These are phyloP conservation scores for Exidia glandulosa DNA, from an alignment of 768 basidiomycete species.

Conservation along the genomic window DNA sequence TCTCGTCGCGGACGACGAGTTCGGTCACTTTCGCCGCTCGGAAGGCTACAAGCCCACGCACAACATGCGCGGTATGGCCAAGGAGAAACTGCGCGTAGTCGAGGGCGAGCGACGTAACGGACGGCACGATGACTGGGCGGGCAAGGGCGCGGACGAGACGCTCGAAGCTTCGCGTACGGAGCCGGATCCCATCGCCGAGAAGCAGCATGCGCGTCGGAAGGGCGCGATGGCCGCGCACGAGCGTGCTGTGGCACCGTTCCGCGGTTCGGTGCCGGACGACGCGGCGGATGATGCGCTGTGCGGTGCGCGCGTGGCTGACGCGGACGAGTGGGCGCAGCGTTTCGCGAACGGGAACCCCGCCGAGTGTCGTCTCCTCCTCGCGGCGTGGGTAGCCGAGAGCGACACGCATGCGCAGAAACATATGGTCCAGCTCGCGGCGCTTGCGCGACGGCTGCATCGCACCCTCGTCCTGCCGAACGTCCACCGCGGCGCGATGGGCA, in stretches of 20 bases:
- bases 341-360: conserved; percentile 4
- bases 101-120: neutral
- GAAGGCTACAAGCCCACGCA: neutral
- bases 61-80: neutral
- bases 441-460: conserved; percentile 39
- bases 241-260: neutral
- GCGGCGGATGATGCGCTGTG: neutral
- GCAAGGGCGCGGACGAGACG: neutral
- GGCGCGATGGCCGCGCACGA: neutral
- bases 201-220: neutral
- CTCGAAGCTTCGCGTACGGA: neutral
- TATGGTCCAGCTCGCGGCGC: conserved; percentile 37
- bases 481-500: conserved; percentile 40
- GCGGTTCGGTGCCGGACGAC: neutral
- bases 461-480: conserved; percentile 54
- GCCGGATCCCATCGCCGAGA: neutral
- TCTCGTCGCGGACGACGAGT: too few species aligned
- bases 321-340: neutral
- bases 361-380: conserved; percentile 37
- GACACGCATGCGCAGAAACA: conserved; percentile 49
- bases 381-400: conserved; percentile 41
- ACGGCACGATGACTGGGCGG: neutral
- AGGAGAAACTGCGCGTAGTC: neutral
- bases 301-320: neutral
- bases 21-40: neutral